Percentiles rank a stretch among this genome's conserved stretches.
Evolutionary conservation across 139 green algal species (phyloP).

Genomic region (Chlorella sorokiniana): DNA sequence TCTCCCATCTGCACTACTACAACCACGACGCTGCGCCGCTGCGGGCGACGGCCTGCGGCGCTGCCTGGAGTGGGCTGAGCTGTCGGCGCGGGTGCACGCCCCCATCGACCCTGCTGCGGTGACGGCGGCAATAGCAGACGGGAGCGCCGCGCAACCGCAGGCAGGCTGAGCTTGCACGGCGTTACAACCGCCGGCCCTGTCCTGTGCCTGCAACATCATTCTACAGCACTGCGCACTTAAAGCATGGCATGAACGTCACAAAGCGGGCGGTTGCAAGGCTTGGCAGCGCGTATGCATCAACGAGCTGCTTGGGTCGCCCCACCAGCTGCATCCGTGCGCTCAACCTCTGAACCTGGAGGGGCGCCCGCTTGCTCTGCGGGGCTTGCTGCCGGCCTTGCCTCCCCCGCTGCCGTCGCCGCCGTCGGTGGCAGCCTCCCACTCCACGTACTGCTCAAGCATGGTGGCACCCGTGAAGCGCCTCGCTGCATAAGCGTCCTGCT

Average conservation of each 20-base stretch:
- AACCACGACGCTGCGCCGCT: constrained; percentile 46
- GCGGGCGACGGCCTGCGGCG: constrained; percentile 38
- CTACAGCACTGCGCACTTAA: too few relatives aligned
- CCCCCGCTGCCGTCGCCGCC: background rate
- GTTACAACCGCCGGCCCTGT: background rate
- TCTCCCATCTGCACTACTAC: constrained; percentile 31
- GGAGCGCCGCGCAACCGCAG: background rate
- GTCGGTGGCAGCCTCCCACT: background rate
- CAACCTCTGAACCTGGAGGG: too few relatives aligned
- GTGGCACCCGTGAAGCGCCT: background rate
- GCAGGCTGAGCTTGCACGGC: background rate
- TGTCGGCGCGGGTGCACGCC: constrained; percentile 30
- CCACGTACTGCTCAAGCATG: background rate
- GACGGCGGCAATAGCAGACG: background rate
- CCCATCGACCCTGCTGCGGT: background rate
- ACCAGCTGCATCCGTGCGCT: too few relatives aligned
- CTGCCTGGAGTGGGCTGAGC: constrained; percentile 43
- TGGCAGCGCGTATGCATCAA: too few relatives aligned
- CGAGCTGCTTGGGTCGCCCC: too few relatives aligned
- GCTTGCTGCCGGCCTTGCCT: too few relatives aligned
- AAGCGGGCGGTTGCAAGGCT: too few relatives aligned
- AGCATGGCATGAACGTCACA: too few relatives aligned
- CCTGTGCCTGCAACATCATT: background rate
- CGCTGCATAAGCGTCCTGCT: background rate
- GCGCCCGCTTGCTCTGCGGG: too few relatives aligned